These are phyloP conservation scores for Balakata baccata DNA, from an alignment of 345 rosid species.

Conservation along the genomic window DNA sequence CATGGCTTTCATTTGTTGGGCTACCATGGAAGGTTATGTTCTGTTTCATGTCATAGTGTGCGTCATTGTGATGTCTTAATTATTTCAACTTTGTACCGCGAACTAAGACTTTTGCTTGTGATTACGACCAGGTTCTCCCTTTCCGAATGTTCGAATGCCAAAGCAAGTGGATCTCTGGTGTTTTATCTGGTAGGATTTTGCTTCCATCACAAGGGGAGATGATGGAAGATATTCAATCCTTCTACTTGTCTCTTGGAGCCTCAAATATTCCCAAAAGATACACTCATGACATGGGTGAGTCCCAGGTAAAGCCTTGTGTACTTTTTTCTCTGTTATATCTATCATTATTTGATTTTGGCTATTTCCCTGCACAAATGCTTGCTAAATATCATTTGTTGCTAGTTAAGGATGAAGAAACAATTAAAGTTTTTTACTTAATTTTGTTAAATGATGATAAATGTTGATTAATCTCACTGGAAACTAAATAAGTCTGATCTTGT, in stretches of 20 bases:
- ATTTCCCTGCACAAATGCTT: no score
- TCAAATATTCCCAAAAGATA: conserved; percentile 53
- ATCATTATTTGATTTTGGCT: no score
- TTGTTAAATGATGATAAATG: no score
- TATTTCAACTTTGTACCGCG: no score
- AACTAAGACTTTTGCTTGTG: no score
- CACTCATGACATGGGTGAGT: conserved; percentile 45
- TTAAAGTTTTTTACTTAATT: no score
- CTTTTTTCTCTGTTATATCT: not conserved
- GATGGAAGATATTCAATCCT: conserved; percentile 53
- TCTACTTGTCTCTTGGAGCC: conserved; percentile 51
- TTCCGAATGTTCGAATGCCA: conserved; percentile 65
- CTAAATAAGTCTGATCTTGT: no score
- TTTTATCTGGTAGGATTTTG: conserved; percentile 56
- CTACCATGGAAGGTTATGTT: conserved; percentile 60
- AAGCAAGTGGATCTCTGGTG: conserved; percentile 87
- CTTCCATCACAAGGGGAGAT: conserved; percentile 67
- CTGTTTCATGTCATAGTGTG: no score
- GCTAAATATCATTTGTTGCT: not conserved
- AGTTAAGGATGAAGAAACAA: no score
- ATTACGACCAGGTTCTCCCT: conserved; percentile 20
- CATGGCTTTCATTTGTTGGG: conserved; percentile 75
- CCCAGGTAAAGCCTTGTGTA: conserved; percentile 47
- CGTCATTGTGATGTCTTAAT: no score
- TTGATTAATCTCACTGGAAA: no score